These are phyloP conservation scores for Rickenella mellea DNA, from an alignment of 768 basidiomycete species.

Conservation along the genomic window DNA sequence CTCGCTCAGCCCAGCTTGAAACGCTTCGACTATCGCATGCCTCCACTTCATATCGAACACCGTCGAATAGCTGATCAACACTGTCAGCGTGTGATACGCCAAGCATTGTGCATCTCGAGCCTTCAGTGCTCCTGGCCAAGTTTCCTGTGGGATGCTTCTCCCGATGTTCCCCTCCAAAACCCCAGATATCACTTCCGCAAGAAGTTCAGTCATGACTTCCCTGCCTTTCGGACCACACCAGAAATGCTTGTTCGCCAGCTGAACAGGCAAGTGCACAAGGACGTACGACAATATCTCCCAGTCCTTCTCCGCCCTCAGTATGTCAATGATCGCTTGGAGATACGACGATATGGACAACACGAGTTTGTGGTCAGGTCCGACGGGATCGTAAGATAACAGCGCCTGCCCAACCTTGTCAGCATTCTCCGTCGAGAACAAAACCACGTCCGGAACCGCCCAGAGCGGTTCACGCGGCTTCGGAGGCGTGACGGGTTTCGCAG, in stretches of 20 bases:
- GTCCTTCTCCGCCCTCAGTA: slow-evolving; percentile 67
- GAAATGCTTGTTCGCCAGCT: slow-evolving; percentile 91
- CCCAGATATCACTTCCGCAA: slow-evolving; percentile 58
- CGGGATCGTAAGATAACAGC: slow-evolving; percentile 55
- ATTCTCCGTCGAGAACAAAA: slow-evolving; percentile 46
- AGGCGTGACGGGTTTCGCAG: too few relatives aligned
- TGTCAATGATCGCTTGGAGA: slow-evolving; percentile 46
- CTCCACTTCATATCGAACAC: slow-evolving; percentile 63
- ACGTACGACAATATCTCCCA: slow-evolving; percentile 95
- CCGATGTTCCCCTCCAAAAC: slow-evolving; percentile 53
- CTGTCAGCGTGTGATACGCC: slow-evolving; percentile 79
- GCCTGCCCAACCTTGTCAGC: slow-evolving; percentile 58
- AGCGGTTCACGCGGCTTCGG: slow-evolving; percentile 36
- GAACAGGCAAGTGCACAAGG: slow-evolving; percentile 82
- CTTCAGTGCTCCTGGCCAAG: slow-evolving; percentile 27
- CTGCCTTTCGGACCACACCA: slow-evolving; percentile 85
- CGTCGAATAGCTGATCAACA: slow-evolving; percentile 77
- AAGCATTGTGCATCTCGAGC: slow-evolving; percentile 78
- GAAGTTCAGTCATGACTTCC: slow-evolving; percentile 48
- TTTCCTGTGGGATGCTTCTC: slow-evolving; percentile 37
- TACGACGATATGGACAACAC: slow-evolving; percentile 73
- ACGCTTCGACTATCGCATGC: slow-evolving; percentile 64
- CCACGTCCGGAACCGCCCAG: slow-evolving; percentile 62
- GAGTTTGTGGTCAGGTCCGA: slow-evolving; percentile 27
- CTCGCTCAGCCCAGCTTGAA: slow-evolving; percentile 60